Percentiles rank a stretch among this genome's conserved stretches.
phyloP scores from a whole-genome alignment of 2,329 filamentous ascomycete species.

The Purpureocillium takamizusanense region DNA sequence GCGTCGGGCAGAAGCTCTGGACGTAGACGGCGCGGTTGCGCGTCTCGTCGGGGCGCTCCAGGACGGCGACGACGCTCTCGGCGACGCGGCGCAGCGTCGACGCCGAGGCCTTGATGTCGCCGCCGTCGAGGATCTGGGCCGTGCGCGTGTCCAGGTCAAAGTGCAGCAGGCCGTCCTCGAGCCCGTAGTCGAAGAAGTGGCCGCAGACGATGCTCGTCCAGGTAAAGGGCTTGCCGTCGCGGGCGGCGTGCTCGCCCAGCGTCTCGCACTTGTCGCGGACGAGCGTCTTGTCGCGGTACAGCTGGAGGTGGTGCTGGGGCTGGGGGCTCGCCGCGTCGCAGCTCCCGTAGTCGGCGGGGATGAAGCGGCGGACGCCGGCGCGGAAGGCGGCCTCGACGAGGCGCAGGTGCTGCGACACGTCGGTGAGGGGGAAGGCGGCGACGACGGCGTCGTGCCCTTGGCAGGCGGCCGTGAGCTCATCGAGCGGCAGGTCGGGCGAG shows the following conservation, averaged over 20 bases:
- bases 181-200: conserved; percentile 41
- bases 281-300: conserved; percentile 24
- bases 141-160: conserved; percentile 35
- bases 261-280: conserved; percentile 21
- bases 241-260: conserved; percentile 19
- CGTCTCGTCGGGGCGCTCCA: conserved; percentile 40
- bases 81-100: conserved; percentile 41
- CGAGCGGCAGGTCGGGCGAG: conserved; percentile 18
- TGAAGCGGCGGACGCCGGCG: conserved; percentile 52
- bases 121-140: conserved; percentile 41
- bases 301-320: conserved; percentile 19
- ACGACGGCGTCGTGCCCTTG: conserved; percentile 49
- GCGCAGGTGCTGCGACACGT: conserved; percentile 33
- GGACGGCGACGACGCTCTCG: conserved; percentile 37
- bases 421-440: conserved; percentile 24
- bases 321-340: conserved; percentile 26
- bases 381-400: conserved; percentile 49
- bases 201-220: conserved; percentile 41
- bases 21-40: conserved; percentile 41
- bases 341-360: conserved; percentile 49
- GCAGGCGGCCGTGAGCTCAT: conserved; percentile 36
- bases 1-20: conserved; percentile 36
- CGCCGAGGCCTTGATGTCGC: conserved; percentile 35
- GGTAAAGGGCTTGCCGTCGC: conserved; percentile 24
- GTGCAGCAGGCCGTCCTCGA: conserved; percentile 23